phyloP scores from a whole-genome alignment of 495 filamentous ascomycete genomes.

The Bathelium albidoporum region DNA sequence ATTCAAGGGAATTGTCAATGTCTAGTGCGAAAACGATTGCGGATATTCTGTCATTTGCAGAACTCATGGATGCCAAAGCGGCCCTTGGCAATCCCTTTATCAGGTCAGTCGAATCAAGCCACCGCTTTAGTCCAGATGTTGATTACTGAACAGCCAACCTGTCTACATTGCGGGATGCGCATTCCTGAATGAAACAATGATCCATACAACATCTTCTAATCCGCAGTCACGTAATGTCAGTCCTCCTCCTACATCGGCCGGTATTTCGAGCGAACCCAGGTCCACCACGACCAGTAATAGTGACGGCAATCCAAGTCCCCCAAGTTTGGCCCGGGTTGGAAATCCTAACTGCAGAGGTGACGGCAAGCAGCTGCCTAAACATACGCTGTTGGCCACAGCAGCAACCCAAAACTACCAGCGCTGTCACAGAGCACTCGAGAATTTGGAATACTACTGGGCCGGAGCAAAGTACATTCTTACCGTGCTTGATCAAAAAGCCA shows the following conservation, averaged over 20 bases:
- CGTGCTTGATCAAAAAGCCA: constrained; percentile 75
- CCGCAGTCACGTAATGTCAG: constrained; percentile 38
- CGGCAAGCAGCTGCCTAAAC: constrained; percentile 44
- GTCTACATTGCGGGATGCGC: constrained; percentile 85
- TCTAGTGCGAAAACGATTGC: constrained; percentile 83
- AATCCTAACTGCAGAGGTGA: constrained; percentile 23
- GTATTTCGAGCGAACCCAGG: neutral
- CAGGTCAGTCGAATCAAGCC: constrained; percentile 15
- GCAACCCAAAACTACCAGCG: constrained; percentile 71
- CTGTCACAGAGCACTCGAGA: constrained; percentile 70
- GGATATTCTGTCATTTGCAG: constrained; percentile 70
- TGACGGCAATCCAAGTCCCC: neutral
- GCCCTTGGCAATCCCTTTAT: constrained; percentile 81
- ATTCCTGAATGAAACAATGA: constrained; percentile 66
- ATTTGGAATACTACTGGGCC: constrained; percentile 70
- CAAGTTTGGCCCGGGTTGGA: constrained; percentile 17
- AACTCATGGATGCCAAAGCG: constrained; percentile 67
- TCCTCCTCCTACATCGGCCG: constrained; percentile 9
- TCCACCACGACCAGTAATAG: neutral
- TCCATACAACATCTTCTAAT: constrained; percentile 44
- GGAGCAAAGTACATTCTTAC: constrained; percentile 79
- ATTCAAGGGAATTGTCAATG: constrained; percentile 73
- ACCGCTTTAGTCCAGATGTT: neutral
- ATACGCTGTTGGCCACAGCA: constrained; percentile 61
- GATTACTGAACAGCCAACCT: constrained; percentile 49